A percentile compares a stretch with the other conserved stretches of the same genome.
Evolutionary conservation across 2,329 filamentous ascomycete species (phyloP).

Genomic region (Aspergillus melleus): DNA sequence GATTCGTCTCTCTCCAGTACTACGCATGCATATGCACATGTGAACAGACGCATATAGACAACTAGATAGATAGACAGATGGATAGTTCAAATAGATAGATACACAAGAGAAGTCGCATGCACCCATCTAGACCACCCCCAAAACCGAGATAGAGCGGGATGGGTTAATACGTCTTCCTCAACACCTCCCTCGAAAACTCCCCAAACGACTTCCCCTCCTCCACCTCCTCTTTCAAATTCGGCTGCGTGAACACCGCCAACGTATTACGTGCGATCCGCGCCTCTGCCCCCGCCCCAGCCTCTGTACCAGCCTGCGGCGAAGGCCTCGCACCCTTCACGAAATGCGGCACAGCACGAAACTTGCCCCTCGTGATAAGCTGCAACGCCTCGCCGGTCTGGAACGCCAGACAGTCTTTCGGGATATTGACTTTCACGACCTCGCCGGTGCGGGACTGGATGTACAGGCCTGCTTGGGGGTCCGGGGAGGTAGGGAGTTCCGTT

Average conservation of each 20-base stretch:
- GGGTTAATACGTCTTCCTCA: conserved; percentile 67
- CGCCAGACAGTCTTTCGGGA: conserved; percentile 85
- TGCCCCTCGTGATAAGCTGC: conserved; percentile 85
- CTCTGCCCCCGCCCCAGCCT: conserved; percentile 38
- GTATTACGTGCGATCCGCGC: conserved; percentile 75
- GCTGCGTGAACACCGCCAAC: conserved; percentile 94
- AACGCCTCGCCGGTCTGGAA: conserved; percentile 96
- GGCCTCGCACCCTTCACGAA: conserved; percentile 78
- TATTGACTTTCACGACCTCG: conserved; percentile 83
- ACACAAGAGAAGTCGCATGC: too few relatives aligned
- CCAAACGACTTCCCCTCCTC: conserved; percentile 72
- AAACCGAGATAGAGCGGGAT: too few relatives aligned
- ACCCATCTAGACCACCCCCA: too few relatives aligned
- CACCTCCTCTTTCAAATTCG: conserved; percentile 75
- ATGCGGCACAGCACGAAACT: conserved; percentile 92
- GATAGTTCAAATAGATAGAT: too few relatives aligned
- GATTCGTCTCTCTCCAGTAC: too few relatives aligned
- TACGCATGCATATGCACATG: too few relatives aligned
- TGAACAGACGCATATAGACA: too few relatives aligned
- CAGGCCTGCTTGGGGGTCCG: conserved; percentile 82
- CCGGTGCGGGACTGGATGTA: conserved; percentile 89
- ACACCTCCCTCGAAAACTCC: conserved; percentile 75
- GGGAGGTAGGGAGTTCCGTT: conserved; percentile 70
- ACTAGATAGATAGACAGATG: too few relatives aligned
- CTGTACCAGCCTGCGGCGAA: too few relatives aligned